Conservation (phyloP, 306 rosid genomes). For the Cajanus cajan region DNA sequence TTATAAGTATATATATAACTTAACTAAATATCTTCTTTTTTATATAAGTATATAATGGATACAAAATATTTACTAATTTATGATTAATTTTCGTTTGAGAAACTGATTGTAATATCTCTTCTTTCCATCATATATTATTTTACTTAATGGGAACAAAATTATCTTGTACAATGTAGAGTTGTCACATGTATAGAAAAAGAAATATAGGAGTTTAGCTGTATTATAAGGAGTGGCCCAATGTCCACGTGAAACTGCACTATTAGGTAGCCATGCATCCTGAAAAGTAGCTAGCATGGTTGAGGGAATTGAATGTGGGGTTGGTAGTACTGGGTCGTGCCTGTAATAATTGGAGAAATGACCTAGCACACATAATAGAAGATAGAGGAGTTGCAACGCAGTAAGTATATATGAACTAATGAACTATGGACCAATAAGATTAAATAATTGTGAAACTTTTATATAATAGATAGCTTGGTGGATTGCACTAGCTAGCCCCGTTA, state of each 20-base stretch:
- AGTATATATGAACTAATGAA: no score
- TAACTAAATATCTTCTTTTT: no score
- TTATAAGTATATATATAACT: no score
- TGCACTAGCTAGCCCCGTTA: no score
- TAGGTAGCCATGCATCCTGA: neutral
- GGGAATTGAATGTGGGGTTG: neutral
- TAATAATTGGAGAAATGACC: constrained; percentile 3
- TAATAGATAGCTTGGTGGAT: neutral
- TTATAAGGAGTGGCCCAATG: neutral
- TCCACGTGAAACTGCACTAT: neutral
- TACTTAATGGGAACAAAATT: no score
- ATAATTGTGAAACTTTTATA: neutral
- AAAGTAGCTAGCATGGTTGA: neutral
- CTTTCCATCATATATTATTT: no score
- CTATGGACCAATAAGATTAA: neutral
- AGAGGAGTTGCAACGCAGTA: neutral
- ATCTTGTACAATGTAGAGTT: no score
- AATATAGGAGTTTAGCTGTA: neutral
- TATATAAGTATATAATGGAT: no score
- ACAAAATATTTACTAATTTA: no score
- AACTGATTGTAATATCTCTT: no score
- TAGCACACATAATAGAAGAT: neutral
- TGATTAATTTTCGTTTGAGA: no score
- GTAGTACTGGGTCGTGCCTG: neutral
- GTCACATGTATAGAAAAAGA: no score